Evolutionary conservation across 2,329 filamentous ascomycete genomes (phyloP).

Genomic region (Geosmithia morbida): DNA sequence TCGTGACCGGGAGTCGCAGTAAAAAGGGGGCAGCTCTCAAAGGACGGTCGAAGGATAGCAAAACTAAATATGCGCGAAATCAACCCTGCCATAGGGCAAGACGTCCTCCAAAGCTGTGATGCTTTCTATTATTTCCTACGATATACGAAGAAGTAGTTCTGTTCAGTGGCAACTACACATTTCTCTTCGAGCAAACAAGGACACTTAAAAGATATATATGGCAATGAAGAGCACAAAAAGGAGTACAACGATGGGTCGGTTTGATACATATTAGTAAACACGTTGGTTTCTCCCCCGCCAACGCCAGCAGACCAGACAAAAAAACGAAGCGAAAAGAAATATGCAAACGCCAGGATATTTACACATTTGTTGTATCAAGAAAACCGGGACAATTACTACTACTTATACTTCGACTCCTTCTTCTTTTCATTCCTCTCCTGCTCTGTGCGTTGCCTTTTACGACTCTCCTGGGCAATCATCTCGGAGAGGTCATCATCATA

Average conservation of each 20-base stretch:
- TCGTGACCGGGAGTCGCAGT: no score
- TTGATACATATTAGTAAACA: background rate
- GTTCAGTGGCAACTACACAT: no score
- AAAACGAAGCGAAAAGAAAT: background rate
- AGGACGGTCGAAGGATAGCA: no score
- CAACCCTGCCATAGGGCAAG: no score
- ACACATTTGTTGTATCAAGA: background rate
- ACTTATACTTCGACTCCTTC: conserved; percentile 38
- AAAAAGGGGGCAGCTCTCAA: no score
- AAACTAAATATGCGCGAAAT: no score
- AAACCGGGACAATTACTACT: conserved; percentile 10
- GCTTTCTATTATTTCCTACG: no score
- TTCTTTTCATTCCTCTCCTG: conserved; percentile 60
- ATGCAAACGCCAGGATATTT: background rate
- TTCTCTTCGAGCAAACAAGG: no score
- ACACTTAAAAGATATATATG: background rate
- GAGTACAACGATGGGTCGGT: background rate
- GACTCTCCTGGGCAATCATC: conserved; percentile 88
- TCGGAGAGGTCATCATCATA: conserved; percentile 82
- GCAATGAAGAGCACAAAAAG: background rate
- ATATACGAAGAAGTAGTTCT: no score
- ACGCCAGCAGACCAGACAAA: background rate
- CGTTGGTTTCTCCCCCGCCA: background rate
- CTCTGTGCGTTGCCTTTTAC: conserved; percentile 81
- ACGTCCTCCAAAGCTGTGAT: no score